phyloP scores from a whole-genome alignment of 495 filamentous ascomycete genomes.

The Friedmanniomyces endolithicus region DNA sequence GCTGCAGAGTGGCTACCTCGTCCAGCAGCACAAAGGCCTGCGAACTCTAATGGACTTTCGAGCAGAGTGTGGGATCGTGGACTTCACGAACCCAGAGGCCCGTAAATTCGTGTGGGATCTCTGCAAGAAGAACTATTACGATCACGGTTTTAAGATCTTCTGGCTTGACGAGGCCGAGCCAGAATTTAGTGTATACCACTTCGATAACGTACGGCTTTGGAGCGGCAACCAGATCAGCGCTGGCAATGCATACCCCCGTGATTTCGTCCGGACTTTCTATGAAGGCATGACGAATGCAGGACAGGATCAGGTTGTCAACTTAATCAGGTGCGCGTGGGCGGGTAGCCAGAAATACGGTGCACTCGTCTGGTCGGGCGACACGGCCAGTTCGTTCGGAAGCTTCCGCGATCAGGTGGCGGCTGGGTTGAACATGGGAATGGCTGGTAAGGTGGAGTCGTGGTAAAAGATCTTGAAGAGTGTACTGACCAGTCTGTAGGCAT shows the following conservation, averaged over 20 bases:
- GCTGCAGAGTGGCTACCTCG: constrained; percentile 40
- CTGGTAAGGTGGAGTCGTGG: constrained; percentile 5
- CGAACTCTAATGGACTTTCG: constrained; percentile 41
- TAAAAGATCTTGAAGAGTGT: too few species aligned
- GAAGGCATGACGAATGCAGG: constrained; percentile 41
- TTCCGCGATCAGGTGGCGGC: constrained; percentile 45
- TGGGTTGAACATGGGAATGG: constrained; percentile 45
- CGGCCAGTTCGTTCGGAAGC: constrained; percentile 43
- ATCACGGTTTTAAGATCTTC: constrained; percentile 45
- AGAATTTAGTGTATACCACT: constrained; percentile 47
- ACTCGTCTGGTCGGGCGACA: constrained; percentile 48
- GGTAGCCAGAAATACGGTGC: constrained; percentile 48
- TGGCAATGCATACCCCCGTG: constrained; percentile 44
- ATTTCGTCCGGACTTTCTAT: constrained; percentile 44
- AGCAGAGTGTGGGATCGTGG: constrained; percentile 44
- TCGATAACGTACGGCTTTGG: constrained; percentile 45
- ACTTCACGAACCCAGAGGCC: constrained; percentile 43
- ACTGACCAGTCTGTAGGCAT: constrained; percentile 27
- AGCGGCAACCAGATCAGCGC: constrained; percentile 32
- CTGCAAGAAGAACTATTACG: constrained; percentile 43
- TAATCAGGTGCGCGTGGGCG: constrained; percentile 48
- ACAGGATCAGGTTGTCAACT: constrained; percentile 42
- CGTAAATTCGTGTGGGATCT: constrained; percentile 43
- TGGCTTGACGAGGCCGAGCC: constrained; percentile 53
- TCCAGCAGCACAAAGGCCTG: constrained; percentile 42